Conservation (phyloP, 345 rosid species). For the Trapa incisa region DNA sequence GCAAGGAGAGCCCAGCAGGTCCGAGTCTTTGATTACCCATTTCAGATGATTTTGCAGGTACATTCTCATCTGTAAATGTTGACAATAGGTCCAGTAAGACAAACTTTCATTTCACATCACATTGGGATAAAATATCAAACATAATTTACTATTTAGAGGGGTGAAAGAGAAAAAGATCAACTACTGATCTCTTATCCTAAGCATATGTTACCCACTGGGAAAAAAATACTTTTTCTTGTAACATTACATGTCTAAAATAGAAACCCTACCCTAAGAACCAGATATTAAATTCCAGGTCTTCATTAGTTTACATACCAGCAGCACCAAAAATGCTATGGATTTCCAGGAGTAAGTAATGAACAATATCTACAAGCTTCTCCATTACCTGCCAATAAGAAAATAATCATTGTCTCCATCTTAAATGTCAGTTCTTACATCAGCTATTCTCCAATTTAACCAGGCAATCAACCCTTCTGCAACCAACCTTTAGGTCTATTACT, state of each 20-base stretch:
- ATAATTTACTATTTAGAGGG: neutral
- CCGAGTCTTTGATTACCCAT: constrained; percentile 58
- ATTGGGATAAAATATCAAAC: neutral
- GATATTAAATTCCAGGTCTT: neutral
- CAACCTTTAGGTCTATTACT: neutral
- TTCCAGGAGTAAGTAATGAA: constrained; percentile 70
- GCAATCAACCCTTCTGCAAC: neutral
- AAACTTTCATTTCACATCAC: neutral
- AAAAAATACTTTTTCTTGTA: neutral
- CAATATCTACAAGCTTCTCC: constrained; percentile 93
- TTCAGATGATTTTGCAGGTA: constrained; percentile 24
- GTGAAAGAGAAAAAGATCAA: neutral
- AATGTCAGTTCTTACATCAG: neutral
- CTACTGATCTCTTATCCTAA: neutral
- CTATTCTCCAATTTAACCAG: neutral
- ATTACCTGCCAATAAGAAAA: constrained; percentile 39
- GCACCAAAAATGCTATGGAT: constrained; percentile 60
- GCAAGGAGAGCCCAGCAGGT: constrained; percentile 90
- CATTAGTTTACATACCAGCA: constrained; percentile 37
- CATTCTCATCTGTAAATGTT: constrained; percentile 15
- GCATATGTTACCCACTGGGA: too few species aligned
- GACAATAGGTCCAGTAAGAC: neutral
- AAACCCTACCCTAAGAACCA: neutral
- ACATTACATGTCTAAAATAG: neutral
- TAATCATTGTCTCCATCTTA: neutral